Percentiles rank a stretch among this genome's conserved stretches.
Conservation (phyloP, 768 basidiomycete species). For the Psilocybe azurescens region DNA sequence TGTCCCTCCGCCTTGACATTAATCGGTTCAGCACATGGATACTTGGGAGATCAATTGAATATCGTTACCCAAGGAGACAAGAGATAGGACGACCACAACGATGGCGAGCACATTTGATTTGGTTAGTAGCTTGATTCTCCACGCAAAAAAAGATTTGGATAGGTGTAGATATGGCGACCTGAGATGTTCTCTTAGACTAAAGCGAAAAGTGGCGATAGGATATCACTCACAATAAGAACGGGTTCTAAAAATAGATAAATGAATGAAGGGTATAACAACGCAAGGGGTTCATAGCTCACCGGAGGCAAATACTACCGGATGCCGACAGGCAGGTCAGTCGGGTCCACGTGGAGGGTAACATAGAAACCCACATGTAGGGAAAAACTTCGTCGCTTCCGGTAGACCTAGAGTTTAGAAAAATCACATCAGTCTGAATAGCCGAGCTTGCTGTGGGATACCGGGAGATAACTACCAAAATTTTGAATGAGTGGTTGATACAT, state of each 20-base stretch:
- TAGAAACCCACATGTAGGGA: conserved; percentile 35
- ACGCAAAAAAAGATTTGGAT: conserved; percentile 54
- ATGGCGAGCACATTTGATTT: conserved; percentile 40
- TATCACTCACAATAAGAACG: conserved; percentile 31
- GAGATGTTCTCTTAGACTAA: neutral
- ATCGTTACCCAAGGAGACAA: conserved; percentile 39
- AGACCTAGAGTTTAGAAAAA: conserved; percentile 29
- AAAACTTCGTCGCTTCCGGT: conserved; percentile 35
- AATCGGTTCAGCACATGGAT: too few species aligned
- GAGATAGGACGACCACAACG: conserved; percentile 36
- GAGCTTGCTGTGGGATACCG: neutral
- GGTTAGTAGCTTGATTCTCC: conserved; percentile 46
- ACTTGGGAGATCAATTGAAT: neutral
- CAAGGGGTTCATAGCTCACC: conserved; percentile 12
- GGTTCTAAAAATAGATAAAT: conserved; percentile 31
- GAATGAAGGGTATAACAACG: neutral
- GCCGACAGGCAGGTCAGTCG: neutral
- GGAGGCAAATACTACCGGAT: conserved; percentile 25
- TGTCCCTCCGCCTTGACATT: conserved; percentile 40
- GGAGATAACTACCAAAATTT: conserved; percentile 37
- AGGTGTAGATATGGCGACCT: conserved; percentile 50
- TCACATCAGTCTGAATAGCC: neutral
- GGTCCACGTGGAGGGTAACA: neutral
- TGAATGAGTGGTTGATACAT: conserved; percentile 52
- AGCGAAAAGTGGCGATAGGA: neutral